Conservation (phyloP, 148 eudicot genomes). For the Rhododendron henanense region DNA sequence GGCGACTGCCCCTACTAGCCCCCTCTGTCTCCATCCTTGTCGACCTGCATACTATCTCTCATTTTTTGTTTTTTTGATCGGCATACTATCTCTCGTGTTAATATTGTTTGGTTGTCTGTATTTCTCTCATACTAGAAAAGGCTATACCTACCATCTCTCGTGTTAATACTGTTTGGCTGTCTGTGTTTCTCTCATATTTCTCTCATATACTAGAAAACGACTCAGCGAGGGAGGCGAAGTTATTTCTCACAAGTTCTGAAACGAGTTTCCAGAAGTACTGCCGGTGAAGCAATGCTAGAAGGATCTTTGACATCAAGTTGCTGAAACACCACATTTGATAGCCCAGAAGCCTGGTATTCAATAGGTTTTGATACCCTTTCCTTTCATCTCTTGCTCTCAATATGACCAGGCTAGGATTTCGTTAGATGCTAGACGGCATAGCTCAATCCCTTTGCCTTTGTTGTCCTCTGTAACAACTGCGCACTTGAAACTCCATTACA, state of each 20-base stretch:
- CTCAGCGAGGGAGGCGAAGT: background rate
- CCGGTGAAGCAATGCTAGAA: background rate
- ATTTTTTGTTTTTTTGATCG: too few relatives aligned
- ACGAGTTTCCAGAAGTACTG: background rate
- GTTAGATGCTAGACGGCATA: background rate
- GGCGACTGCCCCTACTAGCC: too few relatives aligned
- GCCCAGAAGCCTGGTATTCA: background rate
- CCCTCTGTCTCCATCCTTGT: too few relatives aligned
- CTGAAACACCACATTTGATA: background rate
- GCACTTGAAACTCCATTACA: background rate
- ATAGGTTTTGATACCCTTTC: background rate
- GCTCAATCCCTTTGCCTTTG: background rate
- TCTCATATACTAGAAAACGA: too few relatives aligned
- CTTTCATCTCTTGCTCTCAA: background rate
- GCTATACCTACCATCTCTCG: too few relatives aligned
- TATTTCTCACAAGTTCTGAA: background rate
- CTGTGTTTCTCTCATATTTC: too few relatives aligned
- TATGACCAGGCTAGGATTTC: background rate
- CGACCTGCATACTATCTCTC: too few relatives aligned
- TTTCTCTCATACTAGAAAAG: too few relatives aligned
- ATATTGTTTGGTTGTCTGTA: too few relatives aligned
- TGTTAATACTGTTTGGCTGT: background rate
- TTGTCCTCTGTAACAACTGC: background rate
- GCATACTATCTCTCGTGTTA: background rate
- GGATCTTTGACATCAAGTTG: background rate